Percentiles rank a stretch among this genome's conserved stretches.
phyloP scores from a whole-genome alignment of 2,329 filamentous ascomycete genomes.

The Xylariaceae sp. region DNA sequence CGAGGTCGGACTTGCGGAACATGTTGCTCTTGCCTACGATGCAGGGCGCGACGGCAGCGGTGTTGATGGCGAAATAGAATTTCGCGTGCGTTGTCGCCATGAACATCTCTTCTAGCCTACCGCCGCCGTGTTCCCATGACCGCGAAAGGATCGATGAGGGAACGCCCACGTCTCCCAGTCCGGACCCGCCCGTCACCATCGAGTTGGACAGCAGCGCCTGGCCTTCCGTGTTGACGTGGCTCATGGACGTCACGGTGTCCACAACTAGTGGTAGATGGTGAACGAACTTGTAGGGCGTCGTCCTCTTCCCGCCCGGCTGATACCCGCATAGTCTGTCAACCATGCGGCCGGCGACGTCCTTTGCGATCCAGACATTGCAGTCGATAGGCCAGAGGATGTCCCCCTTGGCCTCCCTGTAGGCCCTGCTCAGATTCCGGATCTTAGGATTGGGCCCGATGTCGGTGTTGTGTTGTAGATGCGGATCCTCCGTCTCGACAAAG shows the following conservation, averaged over 20 bases:
- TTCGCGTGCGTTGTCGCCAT: conserved; percentile 92
- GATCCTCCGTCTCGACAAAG: conserved; percentile 77
- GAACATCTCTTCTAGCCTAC: conserved; percentile 88
- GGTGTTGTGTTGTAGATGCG: conserved; percentile 53
- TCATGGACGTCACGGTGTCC: conserved; percentile 51
- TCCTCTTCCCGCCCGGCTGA: conserved; percentile 40
- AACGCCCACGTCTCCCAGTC: conserved; percentile 27
- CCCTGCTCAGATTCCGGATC: conserved; percentile 91
- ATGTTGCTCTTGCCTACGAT: conserved; percentile 97
- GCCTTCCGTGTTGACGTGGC: conserved; percentile 23
- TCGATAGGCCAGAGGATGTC: conserved; percentile 94
- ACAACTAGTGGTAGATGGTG: conserved; percentile 88
- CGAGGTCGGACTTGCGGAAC: conserved; percentile 88
- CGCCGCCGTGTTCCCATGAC: conserved; percentile 54
- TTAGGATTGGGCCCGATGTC: conserved; percentile 94
- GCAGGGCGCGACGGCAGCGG: conserved; percentile 83
- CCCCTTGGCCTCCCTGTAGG: conserved; percentile 80
- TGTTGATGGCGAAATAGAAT: conserved; percentile 97
- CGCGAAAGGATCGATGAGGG: conserved; percentile 25
- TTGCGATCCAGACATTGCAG: conserved; percentile 90
- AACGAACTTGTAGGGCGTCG: conserved; percentile 77
- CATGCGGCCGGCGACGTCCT: conserved; percentile 76
- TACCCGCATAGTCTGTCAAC: conserved; percentile 79
- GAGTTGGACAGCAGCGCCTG: conserved; percentile 32
- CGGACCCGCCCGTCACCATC: conserved; percentile 28